A percentile compares a stretch with the other conserved stretches of the same genome.
These are phyloP conservation scores for Xylaria castorea DNA, from an alignment of 495 filamentous ascomycete genomes.

Conservation along the genomic window DNA sequence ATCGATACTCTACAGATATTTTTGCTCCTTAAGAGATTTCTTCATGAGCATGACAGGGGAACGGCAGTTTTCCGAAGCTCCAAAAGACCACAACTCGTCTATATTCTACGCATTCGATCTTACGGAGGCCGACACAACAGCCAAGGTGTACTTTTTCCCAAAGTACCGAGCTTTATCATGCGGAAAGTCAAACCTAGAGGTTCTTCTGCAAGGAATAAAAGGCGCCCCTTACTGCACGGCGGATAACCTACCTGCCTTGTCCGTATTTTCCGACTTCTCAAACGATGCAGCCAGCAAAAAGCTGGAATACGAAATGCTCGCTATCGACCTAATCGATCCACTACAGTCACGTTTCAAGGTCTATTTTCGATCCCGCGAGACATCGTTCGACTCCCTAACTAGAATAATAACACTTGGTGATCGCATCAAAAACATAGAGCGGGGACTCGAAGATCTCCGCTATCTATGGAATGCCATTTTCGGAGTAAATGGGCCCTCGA, in stretches of 20 bases:
- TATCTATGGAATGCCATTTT: conserved; percentile 29
- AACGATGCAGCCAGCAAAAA: conserved; percentile 12
- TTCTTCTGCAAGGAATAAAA: conserved; percentile 33
- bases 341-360: conserved; percentile 45
- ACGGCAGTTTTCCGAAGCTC: neutral
- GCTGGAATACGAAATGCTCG: conserved; percentile 41
- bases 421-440: conserved; percentile 21
- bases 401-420: conserved; percentile 42
- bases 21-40: neutral
- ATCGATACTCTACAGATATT: neutral
- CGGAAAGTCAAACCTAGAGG: conserved; percentile 29
- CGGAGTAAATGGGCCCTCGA: neutral
- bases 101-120: conserved; percentile 44
- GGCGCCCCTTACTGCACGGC: conserved; percentile 21
- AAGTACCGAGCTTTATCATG: conserved; percentile 31
- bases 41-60: conserved; percentile 9
- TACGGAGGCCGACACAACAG: conserved; percentile 23
- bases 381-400: conserved; percentile 36
- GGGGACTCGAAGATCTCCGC: conserved; percentile 31
- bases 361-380: conserved; percentile 43
- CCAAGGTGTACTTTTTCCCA: conserved; percentile 43
- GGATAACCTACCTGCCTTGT: conserved; percentile 25
- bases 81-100: conserved; percentile 30
- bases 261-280: conserved; percentile 19
- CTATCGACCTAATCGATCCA: conserved; percentile 43